Percentiles rank a stretch among this genome's conserved stretches.
Conservation (phyloP, 495 filamentous ascomycete species). For the Penicillium paradoxum region DNA sequence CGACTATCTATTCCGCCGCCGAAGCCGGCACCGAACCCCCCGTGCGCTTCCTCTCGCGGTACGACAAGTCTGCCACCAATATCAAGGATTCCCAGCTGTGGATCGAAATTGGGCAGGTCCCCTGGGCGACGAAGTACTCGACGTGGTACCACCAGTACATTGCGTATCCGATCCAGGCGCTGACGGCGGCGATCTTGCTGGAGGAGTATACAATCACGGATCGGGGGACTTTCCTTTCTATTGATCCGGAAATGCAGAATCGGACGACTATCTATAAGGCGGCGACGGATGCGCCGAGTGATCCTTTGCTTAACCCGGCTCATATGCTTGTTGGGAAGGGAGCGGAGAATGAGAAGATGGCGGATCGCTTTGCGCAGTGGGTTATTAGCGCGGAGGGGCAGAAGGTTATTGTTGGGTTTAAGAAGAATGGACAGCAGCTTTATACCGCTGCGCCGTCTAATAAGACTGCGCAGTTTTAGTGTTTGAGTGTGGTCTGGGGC, state of each 20-base stretch:
- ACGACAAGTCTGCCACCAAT: conserved; percentile 45
- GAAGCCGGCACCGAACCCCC: conserved; percentile 13
- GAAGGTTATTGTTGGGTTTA: conserved; percentile 25
- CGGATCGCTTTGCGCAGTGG: conserved; percentile 34
- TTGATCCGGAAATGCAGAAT: conserved; percentile 20
- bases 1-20: conserved; percentile 25
- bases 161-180: conserved; percentile 39
- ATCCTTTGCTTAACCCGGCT: conserved; percentile 36
- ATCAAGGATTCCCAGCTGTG: conserved; percentile 45
- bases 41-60: conserved; percentile 35
- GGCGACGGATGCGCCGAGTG: conserved; percentile 23
- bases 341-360: conserved; percentile 23
- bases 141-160: conserved; percentile 46
- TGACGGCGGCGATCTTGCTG: conserved; percentile 30
- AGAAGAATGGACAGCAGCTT: conserved; percentile 29
- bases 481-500: too few relatives aligned
- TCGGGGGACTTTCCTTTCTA: conserved; percentile 34
- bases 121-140: conserved; percentile 37
- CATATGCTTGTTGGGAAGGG: conserved; percentile 32
- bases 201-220: conserved; percentile 44
- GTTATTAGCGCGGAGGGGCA: conserved; percentile 29
- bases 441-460: conserved; percentile 24
- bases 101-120: conserved; percentile 41
- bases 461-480: conserved; percentile 10
- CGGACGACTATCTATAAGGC: conserved; percentile 32